Evolutionary conservation across 345 rosid species (phyloP).

Genomic region (Eucalyptus lansdowneana): DNA sequence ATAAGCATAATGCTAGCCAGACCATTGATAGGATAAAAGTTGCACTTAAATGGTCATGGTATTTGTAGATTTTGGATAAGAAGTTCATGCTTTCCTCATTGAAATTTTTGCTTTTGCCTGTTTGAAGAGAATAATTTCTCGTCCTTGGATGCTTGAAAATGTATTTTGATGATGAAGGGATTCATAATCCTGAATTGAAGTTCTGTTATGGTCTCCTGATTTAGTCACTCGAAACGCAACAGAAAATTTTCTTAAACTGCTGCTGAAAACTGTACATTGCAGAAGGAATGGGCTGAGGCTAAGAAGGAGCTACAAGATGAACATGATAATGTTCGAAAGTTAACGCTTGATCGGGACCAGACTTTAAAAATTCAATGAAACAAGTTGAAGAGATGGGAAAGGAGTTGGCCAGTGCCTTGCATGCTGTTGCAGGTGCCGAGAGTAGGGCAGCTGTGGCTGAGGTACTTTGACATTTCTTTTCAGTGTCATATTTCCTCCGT

Average conservation of each 20-base stretch:
- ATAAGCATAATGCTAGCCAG: not conserved
- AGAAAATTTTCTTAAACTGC: not conserved
- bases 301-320: constrained; percentile 83
- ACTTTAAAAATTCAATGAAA: constrained; percentile 56
- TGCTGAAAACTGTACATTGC: not conserved
- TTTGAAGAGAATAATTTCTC: not conserved
- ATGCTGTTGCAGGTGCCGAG: constrained; percentile 72
- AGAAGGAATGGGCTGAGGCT: constrained; percentile 98
- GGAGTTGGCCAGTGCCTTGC: constrained; percentile 64
- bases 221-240: not conserved
- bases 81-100: not conserved
- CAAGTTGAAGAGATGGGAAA: constrained; percentile 84
- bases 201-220: not conserved
- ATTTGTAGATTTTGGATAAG: not conserved
- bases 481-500: not conserved
- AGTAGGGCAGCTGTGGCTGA: constrained; percentile 81
- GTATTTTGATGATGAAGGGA: not conserved
- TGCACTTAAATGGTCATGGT: not conserved
- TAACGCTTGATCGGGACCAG: constrained; percentile 56
- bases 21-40: not conserved
- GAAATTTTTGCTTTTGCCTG: not conserved
- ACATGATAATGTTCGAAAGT: constrained; percentile 51
- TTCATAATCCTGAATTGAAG: not conserved
- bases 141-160: not conserved
- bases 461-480: constrained; percentile 21